A percentile compares a stretch with the other conserved stretches of the same genome.
Conservation (phyloP, 2,329 filamentous ascomycete genomes). For the Cladophialophora exuberans region DNA sequence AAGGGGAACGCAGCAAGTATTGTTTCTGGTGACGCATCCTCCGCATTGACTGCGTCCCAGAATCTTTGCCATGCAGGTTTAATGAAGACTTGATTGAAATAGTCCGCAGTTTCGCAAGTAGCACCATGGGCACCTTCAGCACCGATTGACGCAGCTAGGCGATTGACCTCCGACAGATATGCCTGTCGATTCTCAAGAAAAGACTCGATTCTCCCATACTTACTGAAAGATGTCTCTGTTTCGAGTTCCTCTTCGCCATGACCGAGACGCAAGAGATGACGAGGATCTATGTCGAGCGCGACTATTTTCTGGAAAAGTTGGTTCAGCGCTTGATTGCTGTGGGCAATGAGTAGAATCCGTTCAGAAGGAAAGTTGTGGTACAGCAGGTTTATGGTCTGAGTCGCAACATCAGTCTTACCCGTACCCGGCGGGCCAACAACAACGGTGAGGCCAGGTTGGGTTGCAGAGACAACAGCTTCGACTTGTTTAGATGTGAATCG, state of each 20-base stretch:
- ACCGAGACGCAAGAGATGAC: conserved; percentile 87
- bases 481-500: conserved; percentile 91
- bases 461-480: conserved; percentile 90
- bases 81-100: conserved; percentile 93
- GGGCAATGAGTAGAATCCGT: conserved; percentile 87
- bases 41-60: conserved; percentile 64
- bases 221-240: conserved; percentile 85
- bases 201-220: conserved; percentile 90
- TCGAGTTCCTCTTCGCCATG: conserved; percentile 95
- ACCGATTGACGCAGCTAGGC: conserved; percentile 79
- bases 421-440: conserved; percentile 95
- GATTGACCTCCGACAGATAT: conserved; percentile 81
- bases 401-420: conserved; percentile 98
- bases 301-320: conserved; percentile 98
- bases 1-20: conserved; percentile 83
- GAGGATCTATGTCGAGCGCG: conserved; percentile 92
- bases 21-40: conserved; percentile 61
- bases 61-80: conserved; percentile 88
- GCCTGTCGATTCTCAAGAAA: conserved; percentile 85
- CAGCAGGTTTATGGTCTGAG: conserved; percentile 97
- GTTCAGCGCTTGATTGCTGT: conserved; percentile 97
- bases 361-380: conserved; percentile 97
- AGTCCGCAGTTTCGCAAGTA: conserved; percentile 94
- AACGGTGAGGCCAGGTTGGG: conserved; percentile 89
- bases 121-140: conserved; percentile 94